These are phyloP conservation scores for Blastocystis sp. DNA, from an alignment of 352 stramenopile species.

Conservation along the genomic window DNA sequence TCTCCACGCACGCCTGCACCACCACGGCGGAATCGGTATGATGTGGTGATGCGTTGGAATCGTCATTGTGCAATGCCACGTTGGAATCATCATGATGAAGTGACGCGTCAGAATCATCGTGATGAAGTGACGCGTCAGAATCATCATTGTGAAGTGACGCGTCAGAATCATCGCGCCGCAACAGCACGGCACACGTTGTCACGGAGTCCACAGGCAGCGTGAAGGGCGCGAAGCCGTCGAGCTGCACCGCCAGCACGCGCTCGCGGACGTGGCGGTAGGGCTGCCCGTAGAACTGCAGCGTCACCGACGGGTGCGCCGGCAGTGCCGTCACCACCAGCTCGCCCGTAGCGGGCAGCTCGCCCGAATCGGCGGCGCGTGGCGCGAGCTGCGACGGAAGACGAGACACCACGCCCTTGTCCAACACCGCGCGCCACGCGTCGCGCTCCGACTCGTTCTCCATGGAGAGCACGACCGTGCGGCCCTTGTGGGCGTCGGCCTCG, in stretches of 20 bases:
- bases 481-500: neutral
- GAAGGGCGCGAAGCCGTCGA: neutral
- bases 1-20: neutral
- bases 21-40: neutral
- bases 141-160: neutral
- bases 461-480: neutral
- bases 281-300: neutral
- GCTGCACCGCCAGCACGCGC: neutral
- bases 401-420: neutral
- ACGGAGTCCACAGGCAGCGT: neutral
- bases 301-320: neutral
- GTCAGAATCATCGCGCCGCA: neutral
- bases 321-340: neutral
- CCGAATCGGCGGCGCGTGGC: too few species aligned
- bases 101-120: too few species aligned
- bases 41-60: too few species aligned
- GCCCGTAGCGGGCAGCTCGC: neutral
- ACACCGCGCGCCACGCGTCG: neutral
- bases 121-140: too few species aligned
- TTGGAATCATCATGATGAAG: too few species aligned
- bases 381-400: neutral
- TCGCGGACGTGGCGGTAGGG: neutral
- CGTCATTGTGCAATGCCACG: too few species aligned
- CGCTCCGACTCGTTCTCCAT: neutral
- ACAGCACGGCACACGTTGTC: neutral